Evolutionary conservation across 306 rosid species (phyloP).

Genomic region (Glycine soja): DNA sequence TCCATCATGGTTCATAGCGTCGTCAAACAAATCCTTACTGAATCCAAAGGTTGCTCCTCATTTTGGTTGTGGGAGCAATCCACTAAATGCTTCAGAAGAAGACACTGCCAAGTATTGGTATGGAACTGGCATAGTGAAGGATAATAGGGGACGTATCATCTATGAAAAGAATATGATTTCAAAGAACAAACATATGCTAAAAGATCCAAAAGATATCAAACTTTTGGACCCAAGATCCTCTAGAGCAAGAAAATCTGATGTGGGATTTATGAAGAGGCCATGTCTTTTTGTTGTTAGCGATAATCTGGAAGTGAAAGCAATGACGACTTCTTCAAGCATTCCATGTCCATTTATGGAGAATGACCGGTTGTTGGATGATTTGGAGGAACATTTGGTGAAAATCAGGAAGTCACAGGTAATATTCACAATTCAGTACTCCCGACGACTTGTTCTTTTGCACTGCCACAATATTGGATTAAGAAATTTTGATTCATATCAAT

Average conservation of each 20-base stretch:
- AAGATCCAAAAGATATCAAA: background rate
- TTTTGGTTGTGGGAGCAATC: too few relatives aligned
- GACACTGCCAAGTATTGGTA: background rate
- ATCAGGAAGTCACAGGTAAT: background rate
- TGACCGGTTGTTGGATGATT: background rate
- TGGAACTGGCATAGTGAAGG: background rate
- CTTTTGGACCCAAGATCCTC: background rate
- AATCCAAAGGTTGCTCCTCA: too few relatives aligned
- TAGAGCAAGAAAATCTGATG: background rate
- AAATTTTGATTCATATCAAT: background rate
- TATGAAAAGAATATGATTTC: background rate
- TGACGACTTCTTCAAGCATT: conserved; percentile 28
- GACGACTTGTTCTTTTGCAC: too few relatives aligned
- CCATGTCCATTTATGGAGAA: background rate
- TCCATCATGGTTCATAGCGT: too few relatives aligned
- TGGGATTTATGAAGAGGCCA: background rate
- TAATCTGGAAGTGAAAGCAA: background rate
- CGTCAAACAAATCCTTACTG: too few relatives aligned
- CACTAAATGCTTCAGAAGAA: too few relatives aligned
- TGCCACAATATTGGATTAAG: background rate
- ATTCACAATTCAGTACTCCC: background rate
- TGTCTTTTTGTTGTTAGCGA: background rate
- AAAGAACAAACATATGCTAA: background rate
- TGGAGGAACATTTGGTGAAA: conserved; percentile 6
- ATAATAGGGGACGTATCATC: background rate